These are phyloP conservation scores for Citrus maxima DNA, from an alignment of 345 rosid species.

Conservation along the genomic window DNA sequence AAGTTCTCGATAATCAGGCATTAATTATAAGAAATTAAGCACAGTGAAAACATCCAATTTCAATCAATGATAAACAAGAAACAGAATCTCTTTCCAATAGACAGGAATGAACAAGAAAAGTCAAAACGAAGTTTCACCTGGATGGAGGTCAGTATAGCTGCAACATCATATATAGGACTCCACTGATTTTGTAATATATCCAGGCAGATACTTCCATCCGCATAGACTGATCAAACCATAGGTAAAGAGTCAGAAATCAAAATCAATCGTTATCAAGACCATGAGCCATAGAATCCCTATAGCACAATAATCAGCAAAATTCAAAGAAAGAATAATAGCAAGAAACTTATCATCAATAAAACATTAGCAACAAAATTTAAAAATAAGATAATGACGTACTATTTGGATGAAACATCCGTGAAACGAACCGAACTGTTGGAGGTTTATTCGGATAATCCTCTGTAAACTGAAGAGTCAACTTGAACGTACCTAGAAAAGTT, in stretches of 20 bases:
- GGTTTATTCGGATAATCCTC: conserved; percentile 76
- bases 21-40: neutral
- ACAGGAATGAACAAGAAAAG: neutral
- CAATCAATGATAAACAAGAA: neutral
- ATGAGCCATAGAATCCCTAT: neutral
- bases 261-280: neutral
- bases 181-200: conserved; percentile 96
- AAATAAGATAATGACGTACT: conserved; percentile 35
- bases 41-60: neutral
- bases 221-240: conserved; percentile 56
- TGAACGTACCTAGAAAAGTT: conserved; percentile 50
- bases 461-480: conserved; percentile 54
- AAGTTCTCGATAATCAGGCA: neutral
- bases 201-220: conserved; percentile 94
- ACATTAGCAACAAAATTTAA: neutral
- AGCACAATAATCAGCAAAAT: neutral
- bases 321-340: neutral
- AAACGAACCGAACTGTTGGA: conserved; percentile 63
- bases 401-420: conserved; percentile 67
- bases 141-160: conserved; percentile 91
- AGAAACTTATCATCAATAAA: neutral
- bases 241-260: neutral
- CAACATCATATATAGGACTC: conserved; percentile 98
- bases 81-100: neutral
- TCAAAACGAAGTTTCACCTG: conserved; percentile 46